Evolutionary conservation across 352 stramenopile genomes (phyloP).

Genomic region (Phytophthora idaei): DNA sequence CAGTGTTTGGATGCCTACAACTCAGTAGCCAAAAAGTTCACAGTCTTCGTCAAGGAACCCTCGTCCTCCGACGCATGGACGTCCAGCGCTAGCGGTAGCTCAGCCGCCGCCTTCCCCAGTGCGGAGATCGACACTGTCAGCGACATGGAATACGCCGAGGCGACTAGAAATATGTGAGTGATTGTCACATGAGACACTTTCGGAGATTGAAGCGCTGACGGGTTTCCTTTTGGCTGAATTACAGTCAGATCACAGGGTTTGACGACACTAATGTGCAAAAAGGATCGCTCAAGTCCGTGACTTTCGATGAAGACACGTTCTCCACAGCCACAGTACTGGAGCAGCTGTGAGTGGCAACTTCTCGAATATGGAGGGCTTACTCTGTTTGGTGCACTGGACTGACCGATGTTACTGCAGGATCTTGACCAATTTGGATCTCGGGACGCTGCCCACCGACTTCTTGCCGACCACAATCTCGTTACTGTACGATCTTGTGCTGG

Average conservation of each 20-base stretch:
- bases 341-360: constrained; percentile 46
- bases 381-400: neutral
- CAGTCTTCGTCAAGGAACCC: constrained; percentile 75
- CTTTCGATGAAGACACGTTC: constrained; percentile 57
- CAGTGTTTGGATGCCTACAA: constrained; percentile 77
- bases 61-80: constrained; percentile 50
- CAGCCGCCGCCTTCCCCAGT: constrained; percentile 44
- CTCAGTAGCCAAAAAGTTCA: constrained; percentile 48
- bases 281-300: constrained; percentile 58
- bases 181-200: constrained; percentile 8
- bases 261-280: constrained; percentile 60
- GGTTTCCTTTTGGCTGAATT: constrained; percentile 14
- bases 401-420: constrained; percentile 34
- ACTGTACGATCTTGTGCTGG: constrained; percentile 32
- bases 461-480: constrained; percentile 54
- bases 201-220: constrained; percentile 6
- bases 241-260: constrained; percentile 77
- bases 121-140: constrained; percentile 58
- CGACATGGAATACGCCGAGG: constrained; percentile 43
- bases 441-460: constrained; percentile 47
- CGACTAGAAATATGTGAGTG: constrained; percentile 56
- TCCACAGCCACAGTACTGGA: constrained; percentile 40
- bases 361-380: neutral
- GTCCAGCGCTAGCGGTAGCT: constrained; percentile 24
- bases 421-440: constrained; percentile 68